Base-by-base conservation (phyloP, 2,329 filamentous ascomycete genomes). In the Geoglossum cookeanum region DNA sequence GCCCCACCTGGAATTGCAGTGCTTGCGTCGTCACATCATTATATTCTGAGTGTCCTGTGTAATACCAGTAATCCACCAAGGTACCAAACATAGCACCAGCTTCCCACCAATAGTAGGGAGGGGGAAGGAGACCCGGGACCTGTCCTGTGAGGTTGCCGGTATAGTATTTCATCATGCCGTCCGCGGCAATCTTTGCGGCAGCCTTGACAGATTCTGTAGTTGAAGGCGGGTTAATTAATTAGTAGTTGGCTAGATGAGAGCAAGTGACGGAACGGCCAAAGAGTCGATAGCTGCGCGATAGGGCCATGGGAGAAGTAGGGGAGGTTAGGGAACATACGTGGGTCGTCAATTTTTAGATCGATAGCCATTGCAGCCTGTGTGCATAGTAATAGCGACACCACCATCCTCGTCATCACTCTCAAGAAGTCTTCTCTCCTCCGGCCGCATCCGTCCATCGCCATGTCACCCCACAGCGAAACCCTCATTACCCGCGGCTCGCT, bases 31-130 rank as follows among this genome's bases (percentile, higher is more conserved):
- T 66, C 30, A 67, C 66, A 44, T 66, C 62, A 58, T 73, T 69
- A 62, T 74, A 72, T 59, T 67, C 69, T 0, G 64, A 60, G 59
- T 77, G 73, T n/a, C 69, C 75, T 73, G 60, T 79, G 80, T 1
- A 77, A 76, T 78, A 44, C 73, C 74, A 3, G 78, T 79, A 68
- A 81, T 75, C 79, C 78, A 83, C 47, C 78, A 75, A 58, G 80
- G 60, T 37, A 11, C 63, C 61, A 57, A 62, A 61, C 57, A 61
- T 63, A 4, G 61, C 61, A n/a, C 62, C 60, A 4, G 58, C 59
- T 57, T 64, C 59, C 61, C 62, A 64, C 63, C 62, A 64, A 54
- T 62, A 62, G 55, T 61, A 63, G 15, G 62, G 60, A 37, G 37
- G 47, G 51, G 59, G 60, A 9, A 62, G 58, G 4, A 61, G 60